Evolutionary conservation across 2,329 filamentous ascomycete genomes (phyloP).

Genomic region (Fusarium marasasianum): DNA sequence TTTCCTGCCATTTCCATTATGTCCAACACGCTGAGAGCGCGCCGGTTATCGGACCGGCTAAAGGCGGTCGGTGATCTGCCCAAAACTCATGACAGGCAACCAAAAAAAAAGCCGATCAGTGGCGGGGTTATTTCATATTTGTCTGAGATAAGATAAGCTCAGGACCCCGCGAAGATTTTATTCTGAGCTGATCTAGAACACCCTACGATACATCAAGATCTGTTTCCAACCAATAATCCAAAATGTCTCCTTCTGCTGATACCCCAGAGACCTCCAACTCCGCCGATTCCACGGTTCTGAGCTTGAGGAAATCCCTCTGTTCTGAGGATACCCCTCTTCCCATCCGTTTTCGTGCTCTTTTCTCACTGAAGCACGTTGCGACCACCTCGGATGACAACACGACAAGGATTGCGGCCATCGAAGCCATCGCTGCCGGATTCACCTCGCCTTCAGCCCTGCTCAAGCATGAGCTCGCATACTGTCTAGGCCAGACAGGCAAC

Average conservation of each 20-base stretch:
- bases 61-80: neutral
- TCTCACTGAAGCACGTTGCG: slow-evolving; percentile 95
- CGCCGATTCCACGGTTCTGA: slow-evolving; percentile 60
- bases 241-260: slow-evolving; percentile 44
- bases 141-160: slow-evolving; percentile 42
- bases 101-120: slow-evolving; percentile 13
- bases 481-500: slow-evolving; percentile 89
- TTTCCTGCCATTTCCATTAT: neutral
- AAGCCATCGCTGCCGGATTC: slow-evolving; percentile 90
- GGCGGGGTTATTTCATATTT: slow-evolving; percentile 14
- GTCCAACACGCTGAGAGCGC: neutral
- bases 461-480: slow-evolving; percentile 98
- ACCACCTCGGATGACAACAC: slow-evolving; percentile 72
- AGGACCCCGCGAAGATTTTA: slow-evolving; percentile 50
- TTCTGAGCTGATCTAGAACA: slow-evolving; percentile 28
- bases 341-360: slow-evolving; percentile 92
- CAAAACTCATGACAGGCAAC: neutral
- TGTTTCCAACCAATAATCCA: slow-evolving; percentile 17
- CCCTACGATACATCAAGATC: slow-evolving; percentile 22
- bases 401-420: slow-evolving; percentile 63
- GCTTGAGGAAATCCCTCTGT: slow-evolving; percentile 78
- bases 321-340: slow-evolving; percentile 85
- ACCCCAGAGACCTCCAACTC: slow-evolving; percentile 30
- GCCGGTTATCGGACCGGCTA: slow-evolving; percentile 13
- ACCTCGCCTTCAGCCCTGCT: slow-evolving; percentile 85